Base-by-base conservation (phyloP, 495 filamentous ascomycete species). In the Talaromyces nanjingensis region DNA sequence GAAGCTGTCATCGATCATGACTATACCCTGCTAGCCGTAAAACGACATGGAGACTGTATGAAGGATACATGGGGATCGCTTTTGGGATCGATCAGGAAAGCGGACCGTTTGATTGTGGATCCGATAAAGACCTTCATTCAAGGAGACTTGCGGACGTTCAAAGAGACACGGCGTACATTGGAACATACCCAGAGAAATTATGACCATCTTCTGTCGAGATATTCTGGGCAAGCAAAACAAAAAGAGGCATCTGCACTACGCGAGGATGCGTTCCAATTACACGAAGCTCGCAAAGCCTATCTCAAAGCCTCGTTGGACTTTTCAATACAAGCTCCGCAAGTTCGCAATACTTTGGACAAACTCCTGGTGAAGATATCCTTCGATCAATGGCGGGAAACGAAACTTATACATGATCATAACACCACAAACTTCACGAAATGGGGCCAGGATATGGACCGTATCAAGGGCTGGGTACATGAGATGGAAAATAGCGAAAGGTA, bases 181-280 rank as follows among this genome's bases (percentile, higher is more conserved):
- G 91, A 96, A 56, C 77, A 85, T n/a, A 77, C 88, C 0, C 96
- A 98, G 71, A 91, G 90, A 73, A 79, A 83, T 14, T 93, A 91
- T 67, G 94, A 98, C 69, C 82, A 82, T 34, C 82, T 91, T 11
- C 81, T 96, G 49, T 83, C 91, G 33, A 84, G 92, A 53, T 97
- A 96, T 70, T 81, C 89, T 4, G 78, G 81, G 5, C 93, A 97
- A 74, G 88, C 87, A 33, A 98, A 96, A 76, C 89, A 91, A 3
- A 98, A 97, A 75, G 94, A 98, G 72, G 84, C 92, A 6, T 96
- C 91, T 12, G 83, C 91, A 0, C 78, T 98, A 60, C 81, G 96
- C 56, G 94, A 98, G 73, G 94, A 98, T 74, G 93, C 96, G 0
- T 98, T 98, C 69, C 88, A 94, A 72, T 86, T 98, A 39, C 94